These are phyloP conservation scores for Hypericum perforatum DNA, from an alignment of 345 rosid species.

Conservation along the genomic window DNA sequence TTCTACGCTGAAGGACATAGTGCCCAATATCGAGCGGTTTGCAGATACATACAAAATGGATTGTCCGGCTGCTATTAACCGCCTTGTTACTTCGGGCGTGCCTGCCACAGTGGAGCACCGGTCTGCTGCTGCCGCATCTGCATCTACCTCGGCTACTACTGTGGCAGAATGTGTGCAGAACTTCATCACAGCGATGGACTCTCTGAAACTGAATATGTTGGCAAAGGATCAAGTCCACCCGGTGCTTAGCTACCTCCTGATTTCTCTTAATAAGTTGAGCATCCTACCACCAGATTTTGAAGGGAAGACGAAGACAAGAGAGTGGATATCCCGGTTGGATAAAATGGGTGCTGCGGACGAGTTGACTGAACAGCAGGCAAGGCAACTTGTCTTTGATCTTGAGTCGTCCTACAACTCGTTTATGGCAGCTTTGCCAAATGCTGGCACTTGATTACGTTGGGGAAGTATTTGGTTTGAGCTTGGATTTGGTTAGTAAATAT, in stretches of 20 bases:
- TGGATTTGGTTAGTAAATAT: no score
- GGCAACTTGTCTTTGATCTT: slow-evolving; percentile 88
- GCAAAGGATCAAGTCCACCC: slow-evolving; percentile 96
- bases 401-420: slow-evolving; percentile 94
- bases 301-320: slow-evolving; percentile 91
- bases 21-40: slow-evolving; percentile 78
- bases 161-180: slow-evolving; percentile 94
- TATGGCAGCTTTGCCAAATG: slow-evolving; percentile 92
- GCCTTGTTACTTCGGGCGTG: slow-evolving; percentile 76
- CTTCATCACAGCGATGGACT: slow-evolving; percentile 93
- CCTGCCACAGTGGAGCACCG: slow-evolving; percentile 97
- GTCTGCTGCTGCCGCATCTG: slow-evolving; percentile 49
- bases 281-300: slow-evolving; percentile 81
- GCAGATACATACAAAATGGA: slow-evolving; percentile 94
- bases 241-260: slow-evolving; percentile 65
- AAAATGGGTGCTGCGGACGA: slow-evolving; percentile 98
- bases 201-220: slow-evolving; percentile 84
- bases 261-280: slow-evolving; percentile 61
- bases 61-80: slow-evolving; percentile 87
- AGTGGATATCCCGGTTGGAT: slow-evolving; percentile 71
- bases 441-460: slow-evolving; percentile 39
- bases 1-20: slow-evolving; percentile 59
- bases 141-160: slow-evolving; percentile 66
- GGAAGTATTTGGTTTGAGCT: no score
- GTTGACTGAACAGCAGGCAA: slow-evolving; percentile 83